Percentiles rank a stretch among this genome's conserved stretches.
phyloP scores from a whole-genome alignment of 2,329 filamentous ascomycete species.

The Botryotinia convoluta region DNA sequence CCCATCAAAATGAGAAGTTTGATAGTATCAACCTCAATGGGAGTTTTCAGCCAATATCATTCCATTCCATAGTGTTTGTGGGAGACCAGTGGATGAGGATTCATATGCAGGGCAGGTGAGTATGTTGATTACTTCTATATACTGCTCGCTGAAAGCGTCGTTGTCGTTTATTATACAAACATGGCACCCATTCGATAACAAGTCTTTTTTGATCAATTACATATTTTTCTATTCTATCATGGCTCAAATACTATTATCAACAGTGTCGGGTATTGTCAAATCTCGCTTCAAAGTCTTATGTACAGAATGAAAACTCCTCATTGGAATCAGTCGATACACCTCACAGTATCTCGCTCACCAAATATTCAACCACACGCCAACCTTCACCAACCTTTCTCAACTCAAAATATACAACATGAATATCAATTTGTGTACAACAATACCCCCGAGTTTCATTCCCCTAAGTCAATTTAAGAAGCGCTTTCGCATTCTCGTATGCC shows the following conservation, averaged over 20 bases:
- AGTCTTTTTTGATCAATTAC: background rate
- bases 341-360: background rate
- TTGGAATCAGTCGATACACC: background rate
- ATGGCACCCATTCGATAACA: background rate
- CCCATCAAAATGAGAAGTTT: background rate
- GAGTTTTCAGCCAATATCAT: background rate
- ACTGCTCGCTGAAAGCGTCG: background rate
- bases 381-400: background rate
- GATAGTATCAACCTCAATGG: background rate
- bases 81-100: background rate
- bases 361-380: background rate
- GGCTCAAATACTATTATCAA: background rate
- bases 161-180: background rate
- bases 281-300: background rate
- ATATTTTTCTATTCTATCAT: background rate
- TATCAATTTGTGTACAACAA: background rate
- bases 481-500: conserved; percentile 22
- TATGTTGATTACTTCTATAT: background rate
- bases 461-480: background rate
- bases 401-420: background rate
- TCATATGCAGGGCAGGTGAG: background rate
- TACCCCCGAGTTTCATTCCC: background rate
- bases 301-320: background rate
- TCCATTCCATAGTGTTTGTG: background rate
- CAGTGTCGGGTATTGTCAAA: background rate